Percentiles rank a stretch among this genome's conserved stretches.
phyloP scores from a whole-genome alignment of 2,329 filamentous ascomycete species.

The Cryphonectria nitschkei region DNA sequence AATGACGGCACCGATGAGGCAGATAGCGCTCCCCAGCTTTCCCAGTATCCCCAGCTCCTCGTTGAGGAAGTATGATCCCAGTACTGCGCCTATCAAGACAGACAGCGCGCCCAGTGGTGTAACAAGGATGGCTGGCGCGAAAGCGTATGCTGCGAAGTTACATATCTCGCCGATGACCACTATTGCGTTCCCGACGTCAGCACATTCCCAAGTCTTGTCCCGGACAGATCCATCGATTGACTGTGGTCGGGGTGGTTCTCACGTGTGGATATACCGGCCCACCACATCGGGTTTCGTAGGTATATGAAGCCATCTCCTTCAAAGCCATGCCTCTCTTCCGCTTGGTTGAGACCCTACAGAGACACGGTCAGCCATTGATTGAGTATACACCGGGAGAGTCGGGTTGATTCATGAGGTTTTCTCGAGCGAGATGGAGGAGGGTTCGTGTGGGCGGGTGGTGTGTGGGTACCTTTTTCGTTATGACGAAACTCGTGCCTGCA shows the following conservation, averaged over 20 bases:
- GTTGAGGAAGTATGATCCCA: slow-evolving; percentile 92
- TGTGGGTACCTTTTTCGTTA: slow-evolving; percentile 86
- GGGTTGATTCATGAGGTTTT: slow-evolving; percentile 26
- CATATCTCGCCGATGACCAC: slow-evolving; percentile 92
- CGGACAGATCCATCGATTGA: slow-evolving; percentile 28
- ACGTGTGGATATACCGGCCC: slow-evolving; percentile 91
- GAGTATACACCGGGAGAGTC: not conserved
- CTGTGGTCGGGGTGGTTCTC: slow-evolving; percentile 42
- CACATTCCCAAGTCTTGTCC: not conserved
- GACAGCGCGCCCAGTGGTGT: slow-evolving; percentile 92
- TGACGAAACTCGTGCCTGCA: slow-evolving; percentile 92
- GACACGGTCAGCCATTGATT: slow-evolving; percentile 17
- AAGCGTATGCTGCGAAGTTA: slow-evolving; percentile 98
- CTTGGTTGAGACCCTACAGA: slow-evolving; percentile 80
- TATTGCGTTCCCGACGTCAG: slow-evolving; percentile 42
- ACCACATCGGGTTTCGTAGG: slow-evolving; percentile 93
- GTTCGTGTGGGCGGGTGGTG: slow-evolving; percentile 6
- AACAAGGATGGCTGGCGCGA: slow-evolving; percentile 97
- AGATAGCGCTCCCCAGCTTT: slow-evolving; percentile 94
- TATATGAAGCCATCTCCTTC: slow-evolving; percentile 97
- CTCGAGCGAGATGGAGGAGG: not conserved
- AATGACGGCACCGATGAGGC: slow-evolving; percentile 92
- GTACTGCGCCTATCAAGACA: slow-evolving; percentile 90
- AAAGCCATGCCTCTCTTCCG: slow-evolving; percentile 89
- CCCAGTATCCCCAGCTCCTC: slow-evolving; percentile 90